These are phyloP conservation scores for Penicillium sp. DNA, from an alignment of 2,329 filamentous ascomycete genomes.

Conservation along the genomic window DNA sequence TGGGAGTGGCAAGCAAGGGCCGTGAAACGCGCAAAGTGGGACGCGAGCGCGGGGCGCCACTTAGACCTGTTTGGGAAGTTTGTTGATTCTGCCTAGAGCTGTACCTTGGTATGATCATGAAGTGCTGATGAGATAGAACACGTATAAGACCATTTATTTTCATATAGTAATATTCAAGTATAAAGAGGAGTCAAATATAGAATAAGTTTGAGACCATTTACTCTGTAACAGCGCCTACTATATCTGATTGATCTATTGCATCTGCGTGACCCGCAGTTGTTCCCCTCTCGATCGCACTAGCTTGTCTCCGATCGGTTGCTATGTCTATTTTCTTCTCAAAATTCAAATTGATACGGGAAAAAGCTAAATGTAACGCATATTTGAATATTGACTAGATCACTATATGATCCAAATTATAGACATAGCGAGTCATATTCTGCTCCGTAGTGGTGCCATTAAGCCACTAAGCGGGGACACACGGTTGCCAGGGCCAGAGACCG, in stretches of 20 bases:
- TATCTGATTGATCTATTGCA: not conserved
- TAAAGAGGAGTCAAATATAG: not conserved
- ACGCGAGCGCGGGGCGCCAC: conserved; percentile 8
- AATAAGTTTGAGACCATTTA: not conserved
- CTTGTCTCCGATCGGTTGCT: not conserved
- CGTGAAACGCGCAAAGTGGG: conserved; percentile 4
- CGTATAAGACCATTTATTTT: no score
- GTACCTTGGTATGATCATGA: not conserved
- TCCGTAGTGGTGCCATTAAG: not conserved
- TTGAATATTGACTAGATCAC: not conserved
- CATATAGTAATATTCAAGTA: no score
- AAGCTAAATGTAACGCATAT: not conserved
- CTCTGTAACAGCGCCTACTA: not conserved
- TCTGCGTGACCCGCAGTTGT: not conserved
- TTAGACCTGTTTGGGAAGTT: conserved; percentile 12
- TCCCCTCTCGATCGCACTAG: conserved; percentile 2
- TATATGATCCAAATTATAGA: not conserved
- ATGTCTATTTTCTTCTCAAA: not conserved
- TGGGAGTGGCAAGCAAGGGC: conserved; percentile 2
- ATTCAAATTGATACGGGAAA: not conserved
- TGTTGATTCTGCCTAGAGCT: conserved; percentile 11
- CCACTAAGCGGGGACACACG: not conserved
- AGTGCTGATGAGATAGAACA: not conserved
- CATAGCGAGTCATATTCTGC: not conserved
- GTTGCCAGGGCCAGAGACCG: not conserved